Percentiles rank a stretch among this genome's conserved stretches.
phyloP scores from a whole-genome alignment of 2,329 filamentous ascomycete genomes.

The Colletotrichum truncatum region DNA sequence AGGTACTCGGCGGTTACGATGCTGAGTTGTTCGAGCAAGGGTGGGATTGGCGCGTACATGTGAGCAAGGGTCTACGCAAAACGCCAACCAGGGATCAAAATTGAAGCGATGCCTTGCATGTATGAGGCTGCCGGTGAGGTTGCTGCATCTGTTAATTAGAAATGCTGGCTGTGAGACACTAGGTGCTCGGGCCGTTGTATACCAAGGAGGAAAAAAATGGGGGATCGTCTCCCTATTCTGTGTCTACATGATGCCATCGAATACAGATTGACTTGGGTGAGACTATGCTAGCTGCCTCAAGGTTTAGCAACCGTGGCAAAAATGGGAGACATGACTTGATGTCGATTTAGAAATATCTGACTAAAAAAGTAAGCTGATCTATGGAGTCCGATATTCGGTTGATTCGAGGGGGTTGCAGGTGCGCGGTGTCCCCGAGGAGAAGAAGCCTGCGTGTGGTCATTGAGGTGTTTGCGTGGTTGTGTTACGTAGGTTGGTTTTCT shows the following conservation, averaged over 20 bases:
- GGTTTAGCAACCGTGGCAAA: too few relatives aligned
- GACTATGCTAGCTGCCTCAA: not conserved
- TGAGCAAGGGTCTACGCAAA: not conserved
- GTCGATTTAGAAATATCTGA: not conserved
- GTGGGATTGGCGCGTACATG: not conserved
- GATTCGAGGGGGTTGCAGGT: not conserved
- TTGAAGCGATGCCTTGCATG: slow-evolving; percentile 5
- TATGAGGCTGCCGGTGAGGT: not conserved
- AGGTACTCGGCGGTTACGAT: not conserved
- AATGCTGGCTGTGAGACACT: slow-evolving; percentile 9
- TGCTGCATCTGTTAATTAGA: slow-evolving; percentile 12
- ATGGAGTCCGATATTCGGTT: not conserved
- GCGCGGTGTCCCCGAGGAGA: not conserved
- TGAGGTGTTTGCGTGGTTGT: not conserved
- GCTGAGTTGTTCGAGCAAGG: not conserved
- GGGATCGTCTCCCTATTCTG: not conserved
- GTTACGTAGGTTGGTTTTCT: not conserved
- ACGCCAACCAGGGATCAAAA: not conserved
- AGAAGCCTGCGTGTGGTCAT: not conserved
- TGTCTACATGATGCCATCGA: not conserved
- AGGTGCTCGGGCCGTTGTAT: slow-evolving; percentile 9
- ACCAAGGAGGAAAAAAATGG: slow-evolving; percentile 4
- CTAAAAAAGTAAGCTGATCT: not conserved
- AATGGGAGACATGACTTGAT: too few relatives aligned
- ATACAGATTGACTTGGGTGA: not conserved